Percentiles rank a stretch among this genome's conserved stretches.
These are phyloP conservation scores for Stemphylium beticola DNA, from an alignment of 2,329 filamentous ascomycete species.

Conservation along the genomic window DNA sequence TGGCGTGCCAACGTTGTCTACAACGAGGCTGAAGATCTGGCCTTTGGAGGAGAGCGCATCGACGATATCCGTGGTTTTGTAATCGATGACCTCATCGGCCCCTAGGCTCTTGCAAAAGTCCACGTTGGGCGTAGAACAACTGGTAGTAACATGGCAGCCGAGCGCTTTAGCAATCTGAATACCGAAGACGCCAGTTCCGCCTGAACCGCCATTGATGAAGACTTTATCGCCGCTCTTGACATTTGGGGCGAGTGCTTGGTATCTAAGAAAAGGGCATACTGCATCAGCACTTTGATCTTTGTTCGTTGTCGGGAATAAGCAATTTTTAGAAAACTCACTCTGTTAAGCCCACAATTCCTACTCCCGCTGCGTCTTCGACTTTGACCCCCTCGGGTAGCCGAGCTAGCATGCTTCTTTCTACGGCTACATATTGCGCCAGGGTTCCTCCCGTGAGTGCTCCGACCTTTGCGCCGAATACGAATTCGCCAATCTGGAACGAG, in stretches of 20 bases:
- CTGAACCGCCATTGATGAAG: conserved; percentile 70
- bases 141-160: conserved; percentile 64
- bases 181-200: conserved; percentile 65
- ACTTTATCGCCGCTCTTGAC: conserved; percentile 58
- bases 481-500: conserved; percentile 44
- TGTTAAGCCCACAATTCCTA: conserved; percentile 49
- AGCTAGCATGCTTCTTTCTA: conserved; percentile 25
- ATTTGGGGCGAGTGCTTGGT: conserved; percentile 46
- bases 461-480: conserved; percentile 49
- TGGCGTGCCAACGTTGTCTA: conserved; percentile 65
- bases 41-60: conserved; percentile 56
- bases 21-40: conserved; percentile 58
- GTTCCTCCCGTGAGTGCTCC: conserved; percentile 43
- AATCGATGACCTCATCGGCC: conserved; percentile 69
- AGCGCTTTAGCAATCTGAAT: conserved; percentile 69
- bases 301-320: background rate
- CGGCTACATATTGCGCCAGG: conserved; percentile 48
- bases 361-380: conserved; percentile 44
- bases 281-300: background rate
- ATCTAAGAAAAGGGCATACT: background rate
- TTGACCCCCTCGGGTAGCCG: conserved; percentile 35
- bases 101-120: conserved; percentile 64
- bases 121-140: conserved; percentile 64
- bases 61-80: conserved; percentile 58
- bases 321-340: conserved; percentile 27